Conservation (phyloP, 331 rosid species). For the Quercus phellos region DNA sequence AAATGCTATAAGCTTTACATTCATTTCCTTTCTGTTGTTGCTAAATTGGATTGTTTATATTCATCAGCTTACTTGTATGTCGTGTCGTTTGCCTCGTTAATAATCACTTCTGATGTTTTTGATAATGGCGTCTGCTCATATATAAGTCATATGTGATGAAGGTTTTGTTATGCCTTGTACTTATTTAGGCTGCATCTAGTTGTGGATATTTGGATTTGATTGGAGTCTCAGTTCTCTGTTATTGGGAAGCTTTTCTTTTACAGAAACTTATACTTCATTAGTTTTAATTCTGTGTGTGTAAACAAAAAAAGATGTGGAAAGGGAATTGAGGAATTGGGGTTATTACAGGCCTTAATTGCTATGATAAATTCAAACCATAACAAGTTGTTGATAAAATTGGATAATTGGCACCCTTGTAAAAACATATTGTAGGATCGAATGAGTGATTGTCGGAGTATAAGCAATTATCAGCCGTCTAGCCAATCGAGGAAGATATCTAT, state of each 20-base stretch:
- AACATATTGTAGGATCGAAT: conserved; percentile 47
- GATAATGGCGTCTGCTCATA: background rate
- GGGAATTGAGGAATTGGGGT: background rate
- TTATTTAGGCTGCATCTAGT: background rate
- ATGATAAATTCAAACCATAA: background rate
- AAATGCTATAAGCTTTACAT: background rate
- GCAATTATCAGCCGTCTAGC: conserved; percentile 56
- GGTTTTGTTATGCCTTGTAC: background rate
- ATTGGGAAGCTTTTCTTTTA: background rate
- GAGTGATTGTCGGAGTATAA: conserved; percentile 54
- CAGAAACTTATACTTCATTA: background rate
- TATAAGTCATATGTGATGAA: conserved; percentile 1
- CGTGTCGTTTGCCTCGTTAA: background rate
- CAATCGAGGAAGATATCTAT: conserved; percentile 88
- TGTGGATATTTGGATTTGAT: background rate
- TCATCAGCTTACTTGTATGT: background rate
- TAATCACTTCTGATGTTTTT: conserved; percentile 7
- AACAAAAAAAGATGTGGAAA: background rate
- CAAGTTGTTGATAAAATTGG: background rate
- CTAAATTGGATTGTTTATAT: background rate
- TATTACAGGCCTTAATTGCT: background rate
- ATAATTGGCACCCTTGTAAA: conserved; percentile 16
- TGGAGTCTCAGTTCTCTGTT: background rate
- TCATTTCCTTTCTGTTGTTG: background rate
- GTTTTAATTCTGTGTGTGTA: background rate